Evolutionary conservation across 495 filamentous ascomycete species (phyloP), one percentile per base, ranked within the genome.

Genomic region (Beverwykella pulmonaria): DNA sequence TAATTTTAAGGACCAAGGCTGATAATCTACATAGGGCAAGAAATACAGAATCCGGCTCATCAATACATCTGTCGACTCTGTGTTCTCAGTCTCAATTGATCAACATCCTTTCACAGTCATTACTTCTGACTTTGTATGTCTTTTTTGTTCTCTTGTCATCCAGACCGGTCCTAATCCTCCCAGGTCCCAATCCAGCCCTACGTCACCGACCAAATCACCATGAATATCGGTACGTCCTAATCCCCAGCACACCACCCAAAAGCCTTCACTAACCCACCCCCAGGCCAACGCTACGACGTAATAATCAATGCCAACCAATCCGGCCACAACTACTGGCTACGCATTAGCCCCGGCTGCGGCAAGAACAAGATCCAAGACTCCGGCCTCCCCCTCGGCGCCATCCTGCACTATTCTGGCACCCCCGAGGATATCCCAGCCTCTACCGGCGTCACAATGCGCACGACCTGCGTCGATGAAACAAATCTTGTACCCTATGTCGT

Each of bases 241-340:
- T n/a, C n/a, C n/a, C 10, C 4, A 30, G 36, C 26, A 34, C 2
- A 27, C 39, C 41, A 52, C 17, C 12, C 7, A 27, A 14, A 34
- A 48, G 41, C 48, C 47, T 30, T 36, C 19, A n/a, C 46, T 66
- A 26, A 59, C 50, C 4, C 39, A 36, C 25, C 29, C 3, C n/a
- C 50, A 68, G 72, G 72, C 30, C 75, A 79, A 59, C 73, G 77
- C 2, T 78, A 79, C 72, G 77, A 78, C 27, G 74, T 79, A 6
- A 67, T 79, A 56, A 72, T 79, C 55, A 71, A 58, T 14, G 74
- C 77, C 22, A 74, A 77, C 44, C 76, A 76, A 56, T 53, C 75
- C 14, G 58, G 34, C 15, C 74, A 65, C n/a, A 74, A 73, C 49
- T 79, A 77, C 66, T 79, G 77, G 77, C 72, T 78, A 63, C 71